Percentiles rank a stretch among this genome's conserved stretches.
These are phyloP conservation scores for Botrytis aclada DNA, from an alignment of 2,329 filamentous ascomycete species.

Conservation along the genomic window DNA sequence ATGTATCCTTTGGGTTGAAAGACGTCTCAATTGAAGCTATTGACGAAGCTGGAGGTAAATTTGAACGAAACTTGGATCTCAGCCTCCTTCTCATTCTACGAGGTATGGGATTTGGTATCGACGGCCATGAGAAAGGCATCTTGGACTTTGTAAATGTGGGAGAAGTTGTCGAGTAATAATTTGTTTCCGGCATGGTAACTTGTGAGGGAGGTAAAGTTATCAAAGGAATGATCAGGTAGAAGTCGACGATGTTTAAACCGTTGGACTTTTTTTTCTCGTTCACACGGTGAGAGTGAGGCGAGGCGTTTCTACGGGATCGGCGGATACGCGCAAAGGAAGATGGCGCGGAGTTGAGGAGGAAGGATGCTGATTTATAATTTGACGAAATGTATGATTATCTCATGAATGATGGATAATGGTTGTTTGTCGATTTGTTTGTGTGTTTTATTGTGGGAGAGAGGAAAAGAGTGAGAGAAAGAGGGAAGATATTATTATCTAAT, in stretches of 20 bases:
- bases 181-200: slow-evolving; percentile 30
- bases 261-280: neutral
- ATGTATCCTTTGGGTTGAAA: slow-evolving; percentile 73
- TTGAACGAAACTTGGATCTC: slow-evolving; percentile 65
- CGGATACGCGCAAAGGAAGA: slow-evolving; percentile 14
- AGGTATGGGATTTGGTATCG: slow-evolving; percentile 53
- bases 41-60: slow-evolving; percentile 65
- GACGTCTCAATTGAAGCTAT: slow-evolving; percentile 78
- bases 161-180: slow-evolving; percentile 29
- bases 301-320: slow-evolving; percentile 8
- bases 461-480: neutral
- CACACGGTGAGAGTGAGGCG: neutral
- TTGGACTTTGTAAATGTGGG: slow-evolving; percentile 36
- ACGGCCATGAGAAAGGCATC: slow-evolving; percentile 46
- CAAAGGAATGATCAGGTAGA: neutral
- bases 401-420: slow-evolving; percentile 17
- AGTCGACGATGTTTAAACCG: neutral
- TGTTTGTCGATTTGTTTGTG: neutral
- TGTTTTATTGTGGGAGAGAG: neutral
- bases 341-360: slow-evolving; percentile 1
- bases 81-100: slow-evolving; percentile 65
- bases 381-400: slow-evolving; percentile 15
- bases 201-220: neutral
- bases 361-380: slow-evolving; percentile 10
- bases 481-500: neutral